phyloP scores from a whole-genome alignment of 2,329 filamentous ascomycete species.

The Myriangium duriaei region DNA sequence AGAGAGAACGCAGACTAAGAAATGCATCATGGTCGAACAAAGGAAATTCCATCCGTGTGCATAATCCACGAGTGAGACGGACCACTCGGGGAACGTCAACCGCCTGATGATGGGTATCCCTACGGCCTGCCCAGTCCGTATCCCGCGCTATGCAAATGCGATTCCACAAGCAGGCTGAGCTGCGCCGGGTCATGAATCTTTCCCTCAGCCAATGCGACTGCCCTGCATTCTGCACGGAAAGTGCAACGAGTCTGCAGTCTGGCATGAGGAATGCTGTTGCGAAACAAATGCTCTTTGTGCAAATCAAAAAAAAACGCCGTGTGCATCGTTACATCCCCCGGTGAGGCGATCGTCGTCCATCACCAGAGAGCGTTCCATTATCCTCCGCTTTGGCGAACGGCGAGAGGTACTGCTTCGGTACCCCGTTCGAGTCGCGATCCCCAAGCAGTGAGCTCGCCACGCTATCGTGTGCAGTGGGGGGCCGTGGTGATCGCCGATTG shows the following conservation, averaged over 20 bases:
- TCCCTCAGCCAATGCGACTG: too few species aligned
- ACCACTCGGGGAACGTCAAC: too few species aligned
- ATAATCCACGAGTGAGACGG: too few species aligned
- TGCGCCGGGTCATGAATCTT: too few species aligned
- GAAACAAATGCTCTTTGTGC: neutral
- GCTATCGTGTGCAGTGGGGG: conserved; percentile 9
- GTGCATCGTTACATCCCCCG: conserved; percentile 2
- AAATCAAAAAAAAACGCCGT: neutral
- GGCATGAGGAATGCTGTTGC: neutral
- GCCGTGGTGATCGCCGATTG: conserved; percentile 6
- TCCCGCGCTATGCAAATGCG: neutral
- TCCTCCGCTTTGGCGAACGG: conserved; percentile 9
- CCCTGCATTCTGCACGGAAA: too few species aligned
- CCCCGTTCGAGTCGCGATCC: conserved; percentile 6
- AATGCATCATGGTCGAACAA: too few species aligned
- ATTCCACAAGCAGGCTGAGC: too few species aligned
- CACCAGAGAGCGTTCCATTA: neutral
- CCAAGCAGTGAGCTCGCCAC: conserved; percentile 8
- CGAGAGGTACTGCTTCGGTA: conserved; percentile 7
- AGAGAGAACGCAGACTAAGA: too few species aligned
- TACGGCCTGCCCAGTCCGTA: neutral
- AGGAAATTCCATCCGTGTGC: too few species aligned
- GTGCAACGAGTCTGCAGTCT: neutral
- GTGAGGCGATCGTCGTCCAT: conserved; percentile 8
- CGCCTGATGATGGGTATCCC: too few species aligned